phyloP scores from a whole-genome alignment of 805 yeast genomes.

The Ogataea saltuana region DNA sequence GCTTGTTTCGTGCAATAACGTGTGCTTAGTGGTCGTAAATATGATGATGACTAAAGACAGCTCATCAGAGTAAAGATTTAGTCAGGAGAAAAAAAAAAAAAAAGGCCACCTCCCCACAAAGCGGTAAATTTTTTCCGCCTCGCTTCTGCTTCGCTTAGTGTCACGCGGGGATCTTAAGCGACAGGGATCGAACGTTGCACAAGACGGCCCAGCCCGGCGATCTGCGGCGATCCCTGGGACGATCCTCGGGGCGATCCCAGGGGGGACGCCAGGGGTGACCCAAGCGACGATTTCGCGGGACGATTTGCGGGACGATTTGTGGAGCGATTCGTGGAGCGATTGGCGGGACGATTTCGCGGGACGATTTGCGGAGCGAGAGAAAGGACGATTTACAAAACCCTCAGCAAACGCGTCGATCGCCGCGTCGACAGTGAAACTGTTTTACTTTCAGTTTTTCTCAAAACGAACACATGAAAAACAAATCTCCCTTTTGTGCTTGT shows the following conservation, averaged over 20 bases:
- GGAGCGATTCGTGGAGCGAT: too few relatives aligned
- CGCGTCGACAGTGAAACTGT: conserved; percentile 1
- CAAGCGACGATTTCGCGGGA: too few relatives aligned
- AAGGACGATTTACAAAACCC: too few relatives aligned
- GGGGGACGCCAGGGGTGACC: too few relatives aligned
- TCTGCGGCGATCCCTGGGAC: too few relatives aligned
- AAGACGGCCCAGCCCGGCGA: neutral
- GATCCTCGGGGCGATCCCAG: too few relatives aligned
- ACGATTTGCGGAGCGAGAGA: too few relatives aligned
- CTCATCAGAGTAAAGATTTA: neutral
- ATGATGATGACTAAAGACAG: conserved; percentile 6
- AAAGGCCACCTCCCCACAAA: conserved; percentile 8
- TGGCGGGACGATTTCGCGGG: too few relatives aligned
- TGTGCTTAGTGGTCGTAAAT: too few relatives aligned
- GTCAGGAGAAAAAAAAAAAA: neutral
- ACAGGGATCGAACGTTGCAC: conserved; percentile 3
- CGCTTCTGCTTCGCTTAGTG: conserved; percentile 2
- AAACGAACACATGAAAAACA: neutral
- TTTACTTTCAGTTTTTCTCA: too few relatives aligned
- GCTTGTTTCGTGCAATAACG: too few relatives aligned
- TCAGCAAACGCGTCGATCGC: conserved; percentile 4
- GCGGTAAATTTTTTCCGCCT: neutral
- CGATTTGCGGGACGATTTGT: too few relatives aligned
- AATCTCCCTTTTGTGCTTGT: neutral
- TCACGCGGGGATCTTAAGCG: conserved; percentile 5